Conservation (phyloP, 805 yeast species). For the Ogataea nakhonphanomensis region DNA sequence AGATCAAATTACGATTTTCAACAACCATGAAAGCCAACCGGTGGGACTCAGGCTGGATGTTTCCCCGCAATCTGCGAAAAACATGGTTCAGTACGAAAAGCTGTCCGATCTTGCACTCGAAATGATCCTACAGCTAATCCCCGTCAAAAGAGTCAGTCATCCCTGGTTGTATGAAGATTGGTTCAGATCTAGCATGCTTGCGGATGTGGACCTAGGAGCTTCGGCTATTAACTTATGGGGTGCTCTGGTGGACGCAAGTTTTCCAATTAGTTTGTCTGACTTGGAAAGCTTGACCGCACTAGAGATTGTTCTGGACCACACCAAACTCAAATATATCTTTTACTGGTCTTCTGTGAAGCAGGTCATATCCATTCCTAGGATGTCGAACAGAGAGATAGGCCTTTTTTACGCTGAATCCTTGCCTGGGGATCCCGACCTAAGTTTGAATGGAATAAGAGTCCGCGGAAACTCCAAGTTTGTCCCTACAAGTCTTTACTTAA, state of each 20-base stretch:
- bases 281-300: slow-evolving; percentile 13
- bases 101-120: slow-evolving; percentile 16
- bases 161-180: slow-evolving; percentile 29
- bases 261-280: slow-evolving; percentile 20
- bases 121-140: slow-evolving; percentile 7
- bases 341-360: slow-evolving; percentile 21
- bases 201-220: slow-evolving; percentile 8
- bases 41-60: slow-evolving; percentile 25
- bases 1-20: slow-evolving; percentile 17
- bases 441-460: slow-evolving; percentile 23
- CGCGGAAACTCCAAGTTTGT: slow-evolving; percentile 5
- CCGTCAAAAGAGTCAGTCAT: neutral
- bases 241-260: slow-evolving; percentile 8
- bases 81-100: slow-evolving; percentile 21
- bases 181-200: slow-evolving; percentile 21
- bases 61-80: slow-evolving; percentile 29
- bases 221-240: slow-evolving; percentile 17
- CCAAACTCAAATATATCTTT: slow-evolving; percentile 12
- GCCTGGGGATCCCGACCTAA: slow-evolving; percentile 18
- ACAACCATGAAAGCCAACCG: slow-evolving; percentile 14
- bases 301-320: slow-evolving; percentile 21
- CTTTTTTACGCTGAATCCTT: slow-evolving; percentile 19
- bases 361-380: slow-evolving; percentile 10
- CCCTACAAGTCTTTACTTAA: slow-evolving; percentile 26
- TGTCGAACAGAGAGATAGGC: slow-evolving; percentile 21